A percentile compares a stretch with the other conserved stretches of the same genome.
Evolutionary conservation across 495 filamentous ascomycete genomes (phyloP).

Genomic region (Darksidea phi): DNA sequence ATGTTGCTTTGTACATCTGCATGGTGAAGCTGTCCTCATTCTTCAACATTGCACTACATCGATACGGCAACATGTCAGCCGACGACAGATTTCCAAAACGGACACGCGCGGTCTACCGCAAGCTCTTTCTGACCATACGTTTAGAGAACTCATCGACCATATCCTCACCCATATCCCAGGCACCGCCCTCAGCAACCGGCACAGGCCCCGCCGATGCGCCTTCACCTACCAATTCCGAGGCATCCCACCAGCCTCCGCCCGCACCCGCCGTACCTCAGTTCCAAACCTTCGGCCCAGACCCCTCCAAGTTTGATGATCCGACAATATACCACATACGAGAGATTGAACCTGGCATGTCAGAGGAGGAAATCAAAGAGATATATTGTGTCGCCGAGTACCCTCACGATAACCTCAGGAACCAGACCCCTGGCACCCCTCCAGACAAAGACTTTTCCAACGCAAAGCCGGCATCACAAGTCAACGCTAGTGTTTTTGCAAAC

Average conservation of each 20-base stretch:
- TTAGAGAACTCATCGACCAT: conserved; percentile 34
- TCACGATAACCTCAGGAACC: conserved; percentile 69
- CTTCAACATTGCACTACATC: not conserved
- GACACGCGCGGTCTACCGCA: no score
- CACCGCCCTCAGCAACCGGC: conserved; percentile 32
- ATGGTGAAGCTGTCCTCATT: not conserved
- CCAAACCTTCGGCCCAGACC: conserved; percentile 87
- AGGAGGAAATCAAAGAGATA: conserved; percentile 79
- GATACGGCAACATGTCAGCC: not conserved
- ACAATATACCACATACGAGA: conserved; percentile 91
- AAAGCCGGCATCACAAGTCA: conserved; percentile 91
- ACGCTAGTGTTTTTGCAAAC: conserved; percentile 79
- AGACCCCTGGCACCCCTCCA: conserved; percentile 83
- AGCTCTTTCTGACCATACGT: conserved; percentile 9
- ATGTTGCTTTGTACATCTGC: no score
- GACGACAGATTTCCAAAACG: no score
- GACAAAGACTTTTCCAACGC: conserved; percentile 93
- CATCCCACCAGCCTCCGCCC: conserved; percentile 73
- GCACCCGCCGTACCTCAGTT: conserved; percentile 69
- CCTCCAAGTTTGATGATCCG: conserved; percentile 86
- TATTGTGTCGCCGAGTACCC: conserved; percentile 86
- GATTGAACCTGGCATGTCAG: conserved; percentile 66
- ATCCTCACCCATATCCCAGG: conserved; percentile 36
- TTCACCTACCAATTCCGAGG: conserved; percentile 62
- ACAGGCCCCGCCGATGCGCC: conserved; percentile 30